phyloP scores from a whole-genome alignment of 2,329 filamentous ascomycete genomes.

The Lasiodiplodia hormozganensis region DNA sequence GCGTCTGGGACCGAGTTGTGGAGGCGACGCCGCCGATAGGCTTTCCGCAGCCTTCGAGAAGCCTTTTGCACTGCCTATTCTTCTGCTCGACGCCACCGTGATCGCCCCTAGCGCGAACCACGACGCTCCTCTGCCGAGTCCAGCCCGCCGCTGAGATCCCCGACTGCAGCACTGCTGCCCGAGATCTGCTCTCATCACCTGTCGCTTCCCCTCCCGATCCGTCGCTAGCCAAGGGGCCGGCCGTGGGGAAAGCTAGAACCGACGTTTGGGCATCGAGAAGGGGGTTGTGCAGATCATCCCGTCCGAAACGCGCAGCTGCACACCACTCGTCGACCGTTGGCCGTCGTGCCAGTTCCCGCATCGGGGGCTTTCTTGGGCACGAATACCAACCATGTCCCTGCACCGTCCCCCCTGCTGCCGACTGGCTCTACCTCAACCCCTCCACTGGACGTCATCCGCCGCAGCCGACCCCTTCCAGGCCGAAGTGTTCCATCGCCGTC shows the following conservation, averaged over 20 bases:
- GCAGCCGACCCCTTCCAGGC: conserved; percentile 24
- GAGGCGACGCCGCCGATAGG: conserved; percentile 5
- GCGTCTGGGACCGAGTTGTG: conserved; percentile 17
- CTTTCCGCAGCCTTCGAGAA: conserved; percentile 10
- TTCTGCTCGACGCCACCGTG: conserved; percentile 8
- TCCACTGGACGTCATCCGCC: conserved; percentile 36
- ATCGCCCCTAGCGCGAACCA: conserved; percentile 27
- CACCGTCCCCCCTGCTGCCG: conserved; percentile 2
- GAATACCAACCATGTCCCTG: conserved; percentile 13
- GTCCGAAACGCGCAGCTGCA: neutral
- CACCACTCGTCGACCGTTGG: neutral
- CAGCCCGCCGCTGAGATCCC: conserved; percentile 1
- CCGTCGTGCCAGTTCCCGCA: neutral
- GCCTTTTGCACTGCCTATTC: neutral
- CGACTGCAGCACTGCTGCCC: conserved; percentile 13
- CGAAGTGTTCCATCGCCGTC: conserved; percentile 61
- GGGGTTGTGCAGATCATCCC: conserved; percentile 1
- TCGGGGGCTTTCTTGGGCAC: conserved; percentile 5
- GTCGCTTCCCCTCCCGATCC: neutral
- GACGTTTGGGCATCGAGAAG: conserved; percentile 14
- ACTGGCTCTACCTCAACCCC: conserved; percentile 38
- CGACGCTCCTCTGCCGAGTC: conserved; percentile 17
- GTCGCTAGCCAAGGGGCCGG: neutral
- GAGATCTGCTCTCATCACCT: neutral
- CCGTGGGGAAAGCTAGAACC: conserved; percentile 1